These are phyloP conservation scores for Cercospora beticola DNA, from an alignment of 2,329 filamentous ascomycete genomes.

Conservation along the genomic window DNA sequence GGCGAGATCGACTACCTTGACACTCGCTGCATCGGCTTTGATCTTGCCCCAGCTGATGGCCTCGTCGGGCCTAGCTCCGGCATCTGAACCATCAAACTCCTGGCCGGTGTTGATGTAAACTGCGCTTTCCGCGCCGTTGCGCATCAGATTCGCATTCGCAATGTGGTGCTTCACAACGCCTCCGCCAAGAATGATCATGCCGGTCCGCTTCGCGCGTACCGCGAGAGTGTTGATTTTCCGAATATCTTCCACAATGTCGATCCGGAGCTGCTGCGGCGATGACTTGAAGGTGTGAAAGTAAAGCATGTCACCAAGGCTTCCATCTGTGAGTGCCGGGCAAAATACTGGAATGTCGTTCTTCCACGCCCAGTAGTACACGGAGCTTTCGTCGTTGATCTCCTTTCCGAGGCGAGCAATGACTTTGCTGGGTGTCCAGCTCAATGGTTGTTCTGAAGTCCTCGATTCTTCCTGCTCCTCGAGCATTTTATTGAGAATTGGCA, in stretches of 20 bases:
- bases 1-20: slow-evolving; percentile 65
- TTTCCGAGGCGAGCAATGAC: slow-evolving; percentile 85
- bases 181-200: slow-evolving; percentile 93
- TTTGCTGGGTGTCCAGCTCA: slow-evolving; percentile 92
- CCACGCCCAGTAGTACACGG: slow-evolving; percentile 96
- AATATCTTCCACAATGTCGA: slow-evolving; percentile 94
- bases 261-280: slow-evolving; percentile 74
- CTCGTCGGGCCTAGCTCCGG: slow-evolving; percentile 90
- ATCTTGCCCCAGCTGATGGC: slow-evolving; percentile 99
- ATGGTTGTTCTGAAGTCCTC: slow-evolving; percentile 59
- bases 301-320: slow-evolving; percentile 93
- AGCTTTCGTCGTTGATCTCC: slow-evolving; percentile 89
- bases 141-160: slow-evolving; percentile 94
- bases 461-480: slow-evolving; percentile 86
- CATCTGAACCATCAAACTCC: slow-evolving; percentile 96
- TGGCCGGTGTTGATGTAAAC: slow-evolving; percentile 98
- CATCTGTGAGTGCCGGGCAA: slow-evolving; percentile 92
- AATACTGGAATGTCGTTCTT: slow-evolving; percentile 97
- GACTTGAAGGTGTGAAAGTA: slow-evolving; percentile 97
- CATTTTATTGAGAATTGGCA: slow-evolving; percentile 93
- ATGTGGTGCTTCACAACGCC: slow-evolving; percentile 98
- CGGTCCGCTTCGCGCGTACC: slow-evolving; percentile 79
- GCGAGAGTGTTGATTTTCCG: slow-evolving; percentile 89
- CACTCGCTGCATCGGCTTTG: slow-evolving; percentile 79
- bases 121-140: slow-evolving; percentile 93